Conservation (phyloP, 495 filamentous ascomycete species). For the Podospora comata region DNA sequence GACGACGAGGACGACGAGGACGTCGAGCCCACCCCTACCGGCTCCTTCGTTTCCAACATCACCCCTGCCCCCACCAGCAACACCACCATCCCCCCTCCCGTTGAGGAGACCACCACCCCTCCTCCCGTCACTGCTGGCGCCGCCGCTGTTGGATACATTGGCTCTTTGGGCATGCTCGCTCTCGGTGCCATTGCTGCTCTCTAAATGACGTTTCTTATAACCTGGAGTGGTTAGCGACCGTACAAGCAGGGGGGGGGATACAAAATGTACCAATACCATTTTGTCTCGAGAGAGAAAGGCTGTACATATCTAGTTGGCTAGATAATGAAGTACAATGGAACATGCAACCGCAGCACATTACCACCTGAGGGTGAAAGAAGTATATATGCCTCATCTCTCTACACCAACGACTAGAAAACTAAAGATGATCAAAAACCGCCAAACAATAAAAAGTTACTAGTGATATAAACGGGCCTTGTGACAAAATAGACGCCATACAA, state of each 20-base stretch:
- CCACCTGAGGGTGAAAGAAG: background rate
- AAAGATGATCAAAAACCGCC: background rate
- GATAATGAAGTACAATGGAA: background rate
- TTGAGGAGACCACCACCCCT: conserved; percentile 2
- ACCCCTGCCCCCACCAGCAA: conserved; percentile 18
- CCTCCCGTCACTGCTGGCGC: conserved; percentile 23
- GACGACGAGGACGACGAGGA: conserved; percentile 8
- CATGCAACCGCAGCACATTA: background rate
- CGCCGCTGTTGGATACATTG: conserved; percentile 23
- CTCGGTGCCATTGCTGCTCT: conserved; percentile 32
- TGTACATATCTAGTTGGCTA: background rate
- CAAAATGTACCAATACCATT: too few relatives aligned
- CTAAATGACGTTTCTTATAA: conserved; percentile 10
- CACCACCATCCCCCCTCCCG: conserved; percentile 10
- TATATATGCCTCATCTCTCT: background rate
- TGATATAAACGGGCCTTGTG: background rate
- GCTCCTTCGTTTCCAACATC: background rate
- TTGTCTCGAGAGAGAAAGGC: background rate
- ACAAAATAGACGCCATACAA: background rate
- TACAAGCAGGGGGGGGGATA: background rate
- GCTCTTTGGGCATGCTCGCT: conserved; percentile 26
- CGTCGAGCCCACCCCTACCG: conserved; percentile 13
- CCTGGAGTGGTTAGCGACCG: background rate
- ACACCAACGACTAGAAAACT: background rate
- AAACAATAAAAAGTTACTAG: conserved; percentile 1